Evolutionary conservation across 345 rosid species (phyloP), one percentile per base, ranked within the genome.

Genomic region (Gossypium herbaceum): DNA sequence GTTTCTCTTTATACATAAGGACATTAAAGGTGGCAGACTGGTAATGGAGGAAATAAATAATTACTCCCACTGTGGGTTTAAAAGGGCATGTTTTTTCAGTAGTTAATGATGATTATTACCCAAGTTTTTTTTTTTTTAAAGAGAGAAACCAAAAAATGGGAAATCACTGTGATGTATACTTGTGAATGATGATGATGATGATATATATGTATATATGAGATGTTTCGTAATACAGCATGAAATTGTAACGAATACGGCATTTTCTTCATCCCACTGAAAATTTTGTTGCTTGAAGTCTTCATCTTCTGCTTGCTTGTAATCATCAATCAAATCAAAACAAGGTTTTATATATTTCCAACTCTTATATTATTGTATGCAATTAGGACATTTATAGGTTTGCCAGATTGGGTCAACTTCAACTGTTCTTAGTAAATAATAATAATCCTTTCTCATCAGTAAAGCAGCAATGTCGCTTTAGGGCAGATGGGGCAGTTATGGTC

Each of bases 1-100:
- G n/a, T 48, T 77, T 75, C 27, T 75, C 79, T 72, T 70, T 50
- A 52, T 64, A 45, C 71, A 65, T 10, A 64, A 64, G 70, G 50
- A 12, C 17, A 10, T 43, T 10, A 12, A 20, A 66, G 34, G n/a
- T 20, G 55, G 34, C 34, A 66, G 44, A 39, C 34, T 20, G 55
- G 34, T 17, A 66, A 66, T 64, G 7, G 10, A 9, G 9, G 19
- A 62, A 29, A 12, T 9, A 48, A 24, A 4, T 66, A 48, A 34
- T 34, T 34, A 4, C 39, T 34, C 39, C 39, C 39, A 34, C 64
- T 9, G 13, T 10, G n/a, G 27, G 16, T 22, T 67, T 10, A 20
- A 22, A 15, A 45, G 34, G 19, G 39, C 55, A 45, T 45, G 19
- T 22, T 67, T 7, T 7, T 19, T 34, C 19, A 45, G 29, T 66